phyloP scores from a whole-genome alignment of 352 stramenopile genomes.

The Phytophthora macrochlamydospora region DNA sequence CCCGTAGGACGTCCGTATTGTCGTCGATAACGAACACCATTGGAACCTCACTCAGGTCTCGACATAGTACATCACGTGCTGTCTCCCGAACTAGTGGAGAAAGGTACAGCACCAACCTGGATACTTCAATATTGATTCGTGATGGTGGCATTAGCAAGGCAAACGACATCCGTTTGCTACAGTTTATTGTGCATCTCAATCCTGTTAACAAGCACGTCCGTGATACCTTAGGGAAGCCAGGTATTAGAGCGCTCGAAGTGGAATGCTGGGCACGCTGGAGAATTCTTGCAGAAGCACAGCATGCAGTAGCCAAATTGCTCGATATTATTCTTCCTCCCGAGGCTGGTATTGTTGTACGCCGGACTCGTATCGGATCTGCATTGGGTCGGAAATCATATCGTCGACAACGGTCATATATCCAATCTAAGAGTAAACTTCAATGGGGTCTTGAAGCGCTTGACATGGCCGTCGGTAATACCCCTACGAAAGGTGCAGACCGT shows the following conservation, averaged over 20 bases:
- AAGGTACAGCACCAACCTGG: slow-evolving; percentile 11
- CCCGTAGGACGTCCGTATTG: slow-evolving; percentile 27
- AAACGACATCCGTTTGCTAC: slow-evolving; percentile 18
- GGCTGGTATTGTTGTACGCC: not conserved
- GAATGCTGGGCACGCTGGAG: slow-evolving; percentile 72
- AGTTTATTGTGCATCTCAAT: slow-evolving; percentile 64
- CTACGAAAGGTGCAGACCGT: not conserved
- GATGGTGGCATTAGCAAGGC: not conserved
- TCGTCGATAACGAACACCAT: slow-evolving; percentile 26
- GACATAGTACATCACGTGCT: slow-evolving; percentile 18
- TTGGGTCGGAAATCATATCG: not conserved
- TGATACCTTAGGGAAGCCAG: slow-evolving; percentile 32
- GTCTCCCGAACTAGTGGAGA: slow-evolving; percentile 33
- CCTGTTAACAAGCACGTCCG: slow-evolving; percentile 45
- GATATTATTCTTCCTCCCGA: slow-evolving; percentile 7
- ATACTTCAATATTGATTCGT: slow-evolving; percentile 1
- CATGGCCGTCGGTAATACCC: not conserved
- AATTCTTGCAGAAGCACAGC: slow-evolving; percentile 40
- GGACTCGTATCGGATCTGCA: not conserved
- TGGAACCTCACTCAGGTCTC: slow-evolving; percentile 23
- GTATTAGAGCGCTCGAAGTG: slow-evolving; percentile 53
- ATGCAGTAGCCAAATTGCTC: slow-evolving; percentile 26
- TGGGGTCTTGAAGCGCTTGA: slow-evolving; percentile 1
- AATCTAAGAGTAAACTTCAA: not conserved
- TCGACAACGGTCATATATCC: not conserved